phyloP scores from a whole-genome alignment of 2,329 filamentous ascomycete genomes.

The Talaromyces sp. region DNA sequence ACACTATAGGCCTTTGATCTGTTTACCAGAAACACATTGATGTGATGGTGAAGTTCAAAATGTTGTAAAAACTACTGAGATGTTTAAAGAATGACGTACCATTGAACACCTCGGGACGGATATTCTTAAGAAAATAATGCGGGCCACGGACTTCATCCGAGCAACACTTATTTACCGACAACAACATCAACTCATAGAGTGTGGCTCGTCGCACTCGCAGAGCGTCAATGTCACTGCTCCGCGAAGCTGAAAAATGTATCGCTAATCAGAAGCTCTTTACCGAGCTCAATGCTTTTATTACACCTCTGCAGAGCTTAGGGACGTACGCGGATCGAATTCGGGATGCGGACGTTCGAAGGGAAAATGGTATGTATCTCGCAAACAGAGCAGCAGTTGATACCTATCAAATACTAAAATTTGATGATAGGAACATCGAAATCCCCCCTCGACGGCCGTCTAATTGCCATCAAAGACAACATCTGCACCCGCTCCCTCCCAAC shows the following conservation, averaged over 20 bases:
- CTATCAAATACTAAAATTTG: not conserved
- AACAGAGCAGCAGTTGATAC: too few species aligned
- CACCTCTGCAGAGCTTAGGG: constrained; percentile 31
- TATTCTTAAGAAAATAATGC: not conserved
- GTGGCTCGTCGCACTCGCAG: constrained; percentile 8
- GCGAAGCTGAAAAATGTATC: constrained; percentile 44
- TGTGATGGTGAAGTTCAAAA: not conserved
- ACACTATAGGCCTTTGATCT: too few species aligned
- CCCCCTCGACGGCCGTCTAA: constrained; percentile 42
- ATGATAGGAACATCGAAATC: constrained; percentile 35
- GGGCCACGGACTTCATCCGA: constrained; percentile 3
- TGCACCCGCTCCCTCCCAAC: constrained; percentile 64
- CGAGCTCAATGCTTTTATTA: constrained; percentile 42
- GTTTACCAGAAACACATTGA: too few species aligned
- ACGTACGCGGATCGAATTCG: constrained; percentile 36
- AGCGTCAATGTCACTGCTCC: constrained; percentile 43
- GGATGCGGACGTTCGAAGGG: constrained; percentile 36
- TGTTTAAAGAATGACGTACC: constrained; percentile 12
- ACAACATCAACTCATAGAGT: not conserved
- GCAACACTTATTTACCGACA: not conserved
- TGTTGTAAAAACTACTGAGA: not conserved
- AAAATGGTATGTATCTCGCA: constrained; percentile 29
- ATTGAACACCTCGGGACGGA: constrained; percentile 6
- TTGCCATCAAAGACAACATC: constrained; percentile 77
- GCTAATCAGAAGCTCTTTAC: constrained; percentile 38